These are phyloP conservation scores for Vitis labrusca DNA, from an alignment of 164 flowering plant species.

Conservation along the genomic window DNA sequence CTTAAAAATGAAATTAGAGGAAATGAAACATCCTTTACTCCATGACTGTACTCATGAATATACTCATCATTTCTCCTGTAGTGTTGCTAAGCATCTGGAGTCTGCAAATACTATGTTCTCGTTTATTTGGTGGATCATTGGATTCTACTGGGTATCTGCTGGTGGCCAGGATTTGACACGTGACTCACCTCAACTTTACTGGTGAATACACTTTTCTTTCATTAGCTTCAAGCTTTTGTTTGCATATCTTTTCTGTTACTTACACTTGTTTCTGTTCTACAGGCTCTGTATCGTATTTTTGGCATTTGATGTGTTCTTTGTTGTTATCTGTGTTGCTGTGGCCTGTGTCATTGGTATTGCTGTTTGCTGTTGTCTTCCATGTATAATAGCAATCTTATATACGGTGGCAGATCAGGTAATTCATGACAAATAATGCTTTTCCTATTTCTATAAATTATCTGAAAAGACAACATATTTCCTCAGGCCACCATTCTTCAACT, in stretches of 20 bases:
- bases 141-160: slow-evolving; percentile 84
- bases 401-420: slow-evolving; percentile 80
- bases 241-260: not conserved
- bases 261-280: slow-evolving; percentile 30
- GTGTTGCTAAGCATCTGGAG: slow-evolving; percentile 70
- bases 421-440: not conserved
- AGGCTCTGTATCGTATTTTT: slow-evolving; percentile 79
- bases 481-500: too few relatives aligned
- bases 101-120: slow-evolving; percentile 90
- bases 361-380: slow-evolving; percentile 88
- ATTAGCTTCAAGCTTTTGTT: not conserved
- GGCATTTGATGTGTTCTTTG: slow-evolving; percentile 78
- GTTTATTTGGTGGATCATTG: slow-evolving; percentile 86
- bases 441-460: not conserved
- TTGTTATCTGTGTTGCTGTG: slow-evolving; percentile 68
- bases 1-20: too few relatives aligned
- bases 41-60: too few relatives aligned
- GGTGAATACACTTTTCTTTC: slow-evolving; percentile 29
- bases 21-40: too few relatives aligned
- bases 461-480: too few relatives aligned
- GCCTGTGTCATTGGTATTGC: slow-evolving; percentile 86
- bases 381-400: slow-evolving; percentile 76
- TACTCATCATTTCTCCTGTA: slow-evolving; percentile 16
- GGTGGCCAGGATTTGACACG: slow-evolving; percentile 54
- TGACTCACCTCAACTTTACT: slow-evolving; percentile 79